A percentile compares a stretch with the other conserved stretches of the same genome.
phyloP scores from a whole-genome alignment of 805 yeast genomes.

The Debaryomyces castellii region DNA sequence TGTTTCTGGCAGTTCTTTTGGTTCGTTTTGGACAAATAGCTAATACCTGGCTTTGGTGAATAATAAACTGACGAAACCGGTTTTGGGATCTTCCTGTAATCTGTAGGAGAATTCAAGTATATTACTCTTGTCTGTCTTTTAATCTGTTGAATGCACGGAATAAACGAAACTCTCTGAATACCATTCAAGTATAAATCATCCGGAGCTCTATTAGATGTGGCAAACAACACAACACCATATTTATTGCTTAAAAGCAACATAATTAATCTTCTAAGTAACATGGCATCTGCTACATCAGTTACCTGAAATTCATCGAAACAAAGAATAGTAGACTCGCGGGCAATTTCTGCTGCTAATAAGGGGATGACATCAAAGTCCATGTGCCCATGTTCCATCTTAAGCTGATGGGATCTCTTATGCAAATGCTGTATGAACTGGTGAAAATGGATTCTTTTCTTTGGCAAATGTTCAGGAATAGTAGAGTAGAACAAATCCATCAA shows the following conservation, averaged over 20 bases:
- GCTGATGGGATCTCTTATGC: constrained; percentile 82
- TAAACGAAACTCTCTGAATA: constrained; percentile 84
- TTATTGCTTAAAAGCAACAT: constrained; percentile 65
- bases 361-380: constrained; percentile 80
- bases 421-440: constrained; percentile 96
- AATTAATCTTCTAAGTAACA: constrained; percentile 80
- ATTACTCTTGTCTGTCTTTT: constrained; percentile 74
- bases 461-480: constrained; percentile 74
- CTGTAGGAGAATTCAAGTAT: constrained; percentile 85
- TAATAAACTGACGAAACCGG: constrained; percentile 81
- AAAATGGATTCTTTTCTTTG: constrained; percentile 84
- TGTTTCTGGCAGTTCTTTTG: constrained; percentile 56
- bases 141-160: constrained; percentile 86
- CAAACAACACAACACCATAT: constrained; percentile 84
- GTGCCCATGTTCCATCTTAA: constrained; percentile 56
- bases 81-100: constrained; percentile 84
- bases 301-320: constrained; percentile 98
- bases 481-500: constrained; percentile 91
- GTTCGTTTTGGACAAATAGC: constrained; percentile 52
- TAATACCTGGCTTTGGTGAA: constrained; percentile 64
- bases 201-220: constrained; percentile 94
- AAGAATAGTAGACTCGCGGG: constrained; percentile 70
- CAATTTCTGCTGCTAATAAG: constrained; percentile 76
- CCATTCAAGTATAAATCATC: constrained; percentile 93
- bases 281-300: constrained; percentile 98